Conservation (phyloP, 768 basidiomycete genomes). For the Phylloporus sp. region DNA sequence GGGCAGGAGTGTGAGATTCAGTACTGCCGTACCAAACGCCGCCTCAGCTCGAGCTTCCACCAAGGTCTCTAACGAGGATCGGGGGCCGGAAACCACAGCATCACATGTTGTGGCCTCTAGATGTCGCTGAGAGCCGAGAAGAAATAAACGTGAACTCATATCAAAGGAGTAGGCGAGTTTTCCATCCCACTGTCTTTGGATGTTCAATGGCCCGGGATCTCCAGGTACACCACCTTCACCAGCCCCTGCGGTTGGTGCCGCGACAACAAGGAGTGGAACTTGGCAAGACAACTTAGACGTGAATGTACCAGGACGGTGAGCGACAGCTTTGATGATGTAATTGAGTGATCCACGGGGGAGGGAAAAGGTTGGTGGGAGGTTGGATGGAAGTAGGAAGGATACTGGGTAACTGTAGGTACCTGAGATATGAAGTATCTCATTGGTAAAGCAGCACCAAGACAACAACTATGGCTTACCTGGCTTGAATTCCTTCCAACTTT, state of each 20-base stretch:
- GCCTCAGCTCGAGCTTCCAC: constrained; percentile 11
- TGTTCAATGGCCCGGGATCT: constrained; percentile 73
- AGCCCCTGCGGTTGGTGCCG: constrained; percentile 75
- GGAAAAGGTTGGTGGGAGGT: constrained; percentile 74
- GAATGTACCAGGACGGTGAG: constrained; percentile 85
- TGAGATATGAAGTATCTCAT: constrained; percentile 22
- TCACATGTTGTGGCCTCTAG: background rate
- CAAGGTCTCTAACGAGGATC: background rate
- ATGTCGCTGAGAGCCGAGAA: constrained; percentile 52
- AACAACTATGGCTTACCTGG: constrained; percentile 51
- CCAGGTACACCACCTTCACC: constrained; percentile 45
- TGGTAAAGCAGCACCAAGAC: background rate
- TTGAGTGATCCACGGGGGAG: constrained; percentile 72
- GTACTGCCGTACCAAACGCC: constrained; percentile 56
- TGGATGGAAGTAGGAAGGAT: constrained; percentile 80
- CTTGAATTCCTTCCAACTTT: constrained; percentile 85
- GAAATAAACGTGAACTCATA: constrained; percentile 75
- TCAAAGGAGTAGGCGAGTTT: constrained; percentile 81
- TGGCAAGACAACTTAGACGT: constrained; percentile 67
- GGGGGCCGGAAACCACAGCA: background rate
- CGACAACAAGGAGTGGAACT: constrained; percentile 72
- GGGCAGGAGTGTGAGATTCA: constrained; percentile 81
- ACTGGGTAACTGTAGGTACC: constrained; percentile 96
- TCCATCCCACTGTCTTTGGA: constrained; percentile 89
- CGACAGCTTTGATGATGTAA: constrained; percentile 79